These are phyloP conservation scores for Clarireedia sp. DNA, from an alignment of 2,329 filamentous ascomycete genomes.

Conservation along the genomic window DNA sequence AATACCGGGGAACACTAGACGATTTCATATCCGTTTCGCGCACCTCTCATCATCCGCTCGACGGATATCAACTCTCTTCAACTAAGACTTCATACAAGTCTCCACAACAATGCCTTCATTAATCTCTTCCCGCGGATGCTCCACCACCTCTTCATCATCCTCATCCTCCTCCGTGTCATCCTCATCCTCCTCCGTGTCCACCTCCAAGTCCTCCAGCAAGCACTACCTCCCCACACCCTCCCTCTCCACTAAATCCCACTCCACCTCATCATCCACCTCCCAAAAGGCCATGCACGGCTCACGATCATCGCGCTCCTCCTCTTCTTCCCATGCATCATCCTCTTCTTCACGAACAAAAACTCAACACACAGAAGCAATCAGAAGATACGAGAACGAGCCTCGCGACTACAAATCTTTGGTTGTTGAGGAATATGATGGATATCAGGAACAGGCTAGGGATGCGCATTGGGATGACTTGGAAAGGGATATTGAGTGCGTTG, in stretches of 20 bases:
- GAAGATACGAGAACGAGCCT: conserved; percentile 8
- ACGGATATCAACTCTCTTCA: too few relatives aligned
- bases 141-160: too few relatives aligned
- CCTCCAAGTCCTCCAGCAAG: neutral
- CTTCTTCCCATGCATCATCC: neutral
- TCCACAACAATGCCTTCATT: too few relatives aligned
- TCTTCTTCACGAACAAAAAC: neutral
- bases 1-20: too few relatives aligned
- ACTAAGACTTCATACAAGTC: too few relatives aligned
- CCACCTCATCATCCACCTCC: conserved; percentile 1
- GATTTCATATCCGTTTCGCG: too few relatives aligned
- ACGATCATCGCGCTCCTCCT: neutral
- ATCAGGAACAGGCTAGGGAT: conserved; percentile 11
- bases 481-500: conserved; percentile 6
- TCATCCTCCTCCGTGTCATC: too few relatives aligned
- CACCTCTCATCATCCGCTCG: too few relatives aligned
- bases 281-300: neutral
- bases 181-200: neutral
- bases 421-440: conserved; percentile 16
- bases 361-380: neutral
- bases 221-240: neutral
- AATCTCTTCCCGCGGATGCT: too few relatives aligned
- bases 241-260: neutral
- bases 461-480: conserved; percentile 4
- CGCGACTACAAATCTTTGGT: conserved; percentile 14